Evolutionary conservation across 495 filamentous ascomycete species (phyloP).

Genomic region (Neurospora tetrasperma): DNA sequence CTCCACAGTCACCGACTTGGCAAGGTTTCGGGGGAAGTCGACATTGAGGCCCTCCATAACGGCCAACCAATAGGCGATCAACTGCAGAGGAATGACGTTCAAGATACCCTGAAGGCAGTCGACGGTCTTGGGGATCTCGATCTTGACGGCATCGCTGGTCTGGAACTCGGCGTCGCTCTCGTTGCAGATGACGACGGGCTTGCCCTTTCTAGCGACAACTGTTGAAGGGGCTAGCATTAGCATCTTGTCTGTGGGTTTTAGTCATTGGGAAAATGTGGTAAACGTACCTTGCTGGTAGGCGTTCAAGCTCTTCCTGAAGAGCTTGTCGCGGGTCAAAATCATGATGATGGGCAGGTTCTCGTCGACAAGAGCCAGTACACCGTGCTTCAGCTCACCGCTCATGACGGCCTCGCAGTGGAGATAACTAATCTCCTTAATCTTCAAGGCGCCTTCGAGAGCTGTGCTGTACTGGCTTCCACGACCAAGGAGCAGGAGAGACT

Average conservation of each 20-base stretch:
- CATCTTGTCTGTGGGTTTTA: not conserved
- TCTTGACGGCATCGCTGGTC: conserved; percentile 79
- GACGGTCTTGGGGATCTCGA: conserved; percentile 91
- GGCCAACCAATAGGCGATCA: conserved; percentile 97
- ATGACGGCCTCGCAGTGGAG: conserved; percentile 99
- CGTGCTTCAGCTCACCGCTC: conserved; percentile 98
- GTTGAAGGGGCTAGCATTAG: conserved; percentile 5
- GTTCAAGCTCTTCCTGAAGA: conserved; percentile 95
- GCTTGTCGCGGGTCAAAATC: conserved; percentile 90
- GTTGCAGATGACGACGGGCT: conserved; percentile 98
- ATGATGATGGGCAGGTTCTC: conserved; percentile 99
- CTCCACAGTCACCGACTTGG: conserved; percentile 98
- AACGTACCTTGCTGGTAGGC: conserved; percentile 90
- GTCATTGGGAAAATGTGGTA: not conserved
- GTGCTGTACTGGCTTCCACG: conserved; percentile 95
- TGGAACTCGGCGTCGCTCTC: conserved; percentile 80
- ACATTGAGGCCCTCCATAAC: conserved; percentile 93
- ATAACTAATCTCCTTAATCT: conserved; percentile 99
- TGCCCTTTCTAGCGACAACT: conserved; percentile 89
- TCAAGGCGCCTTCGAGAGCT: conserved; percentile 93
- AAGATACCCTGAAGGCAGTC: conserved; percentile 92
- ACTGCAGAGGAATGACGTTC: conserved; percentile 94
- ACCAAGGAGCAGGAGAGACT: conserved; percentile 84
- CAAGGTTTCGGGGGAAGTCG: conserved; percentile 94
- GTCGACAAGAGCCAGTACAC: conserved; percentile 92